Evolutionary conservation across 306 rosid genomes (phyloP).

Genomic region (Cucumis hystrix): DNA sequence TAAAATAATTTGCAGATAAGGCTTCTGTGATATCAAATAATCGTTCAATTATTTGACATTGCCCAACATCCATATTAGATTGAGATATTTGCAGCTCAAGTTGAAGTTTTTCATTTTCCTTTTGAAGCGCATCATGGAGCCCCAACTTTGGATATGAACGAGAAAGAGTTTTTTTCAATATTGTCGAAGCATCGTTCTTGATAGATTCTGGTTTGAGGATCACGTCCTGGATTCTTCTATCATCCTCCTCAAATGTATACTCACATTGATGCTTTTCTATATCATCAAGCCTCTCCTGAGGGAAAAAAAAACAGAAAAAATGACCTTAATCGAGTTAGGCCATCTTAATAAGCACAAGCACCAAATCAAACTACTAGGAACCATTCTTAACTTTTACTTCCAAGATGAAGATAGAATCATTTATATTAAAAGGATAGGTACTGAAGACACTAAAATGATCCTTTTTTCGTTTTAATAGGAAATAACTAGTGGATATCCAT

Average conservation of each 20-base stretch:
- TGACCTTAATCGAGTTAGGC: background rate
- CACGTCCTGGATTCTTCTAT: slow-evolving; percentile 63
- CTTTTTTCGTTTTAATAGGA: background rate
- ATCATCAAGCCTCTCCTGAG: slow-evolving; percentile 80
- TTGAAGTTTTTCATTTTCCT: slow-evolving; percentile 89
- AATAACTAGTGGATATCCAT: background rate
- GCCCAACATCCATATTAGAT: slow-evolving; percentile 58
- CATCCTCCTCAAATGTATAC: slow-evolving; percentile 93
- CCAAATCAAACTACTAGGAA: background rate
- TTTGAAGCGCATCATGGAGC: slow-evolving; percentile 58
- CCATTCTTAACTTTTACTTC: background rate
- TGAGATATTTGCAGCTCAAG: slow-evolving; percentile 79
- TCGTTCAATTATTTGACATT: slow-evolving; percentile 88
- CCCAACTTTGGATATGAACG: slow-evolving; percentile 85
- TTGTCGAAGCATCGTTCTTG: slow-evolving; percentile 33
- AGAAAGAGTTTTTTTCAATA: slow-evolving; percentile 81
- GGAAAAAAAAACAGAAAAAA: background rate
- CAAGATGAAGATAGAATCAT: background rate
- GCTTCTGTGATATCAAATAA: slow-evolving; percentile 75
- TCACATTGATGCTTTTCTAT: slow-evolving; percentile 87
- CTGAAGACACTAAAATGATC: too few species aligned
- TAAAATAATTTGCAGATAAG: slow-evolving; percentile 37
- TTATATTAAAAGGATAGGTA: background rate
- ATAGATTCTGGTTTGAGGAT: slow-evolving; percentile 76
- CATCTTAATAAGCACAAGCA: background rate